Evolutionary conservation across 345 rosid species (phyloP), one percentile per base, ranked within the genome.

Genomic region (Heritiera fomes): DNA sequence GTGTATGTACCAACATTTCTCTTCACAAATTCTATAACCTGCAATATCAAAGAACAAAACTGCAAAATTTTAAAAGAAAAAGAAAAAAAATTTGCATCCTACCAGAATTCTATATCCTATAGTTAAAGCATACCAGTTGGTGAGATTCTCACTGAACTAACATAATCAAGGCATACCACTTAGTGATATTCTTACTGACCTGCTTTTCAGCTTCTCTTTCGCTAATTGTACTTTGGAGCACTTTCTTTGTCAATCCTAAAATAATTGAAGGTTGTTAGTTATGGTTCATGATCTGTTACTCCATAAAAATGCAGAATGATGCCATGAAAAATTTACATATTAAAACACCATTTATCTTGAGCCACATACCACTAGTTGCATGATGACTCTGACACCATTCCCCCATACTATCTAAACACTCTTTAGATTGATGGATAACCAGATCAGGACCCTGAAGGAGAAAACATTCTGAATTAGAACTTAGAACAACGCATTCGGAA

Each of bases 361-460:
- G 65, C 38, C 66, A 74, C 88, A 83, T 87, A 95, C 99, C 98
- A 82, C 98, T 96, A 76, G 89, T 93, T 38, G 85, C 91, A 70
- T 93, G 99, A 87, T 93, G 98, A 75, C 64, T 82, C 86, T 88
- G 93, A 83, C 98, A 96, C 99, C 99, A 92, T 45, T 96, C 98
- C 68, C 91, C 91, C 97, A 94, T 94, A 78, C 82, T 77, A 80
- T 91, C 92, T 78, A 96, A 45, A 74, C 97, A 93, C 59, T 90
- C 93, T 78, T 86, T 84, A 18, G 87, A 84, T 82, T 96, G 99
- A 88, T 92, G 91, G 80, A 96, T 85, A 79, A 96, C 97, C 83
- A 94, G 75, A 84, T 91, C 94, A 77, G 99, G 98, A 79, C 99
- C 98, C 97, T 96, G 65, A 52, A 52, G 88, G 15, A 75, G 78